Evolutionary conservation across 371 early-diverging fungal genomes (phyloP).

Genomic region (Rhizopus arrhizus): DNA sequence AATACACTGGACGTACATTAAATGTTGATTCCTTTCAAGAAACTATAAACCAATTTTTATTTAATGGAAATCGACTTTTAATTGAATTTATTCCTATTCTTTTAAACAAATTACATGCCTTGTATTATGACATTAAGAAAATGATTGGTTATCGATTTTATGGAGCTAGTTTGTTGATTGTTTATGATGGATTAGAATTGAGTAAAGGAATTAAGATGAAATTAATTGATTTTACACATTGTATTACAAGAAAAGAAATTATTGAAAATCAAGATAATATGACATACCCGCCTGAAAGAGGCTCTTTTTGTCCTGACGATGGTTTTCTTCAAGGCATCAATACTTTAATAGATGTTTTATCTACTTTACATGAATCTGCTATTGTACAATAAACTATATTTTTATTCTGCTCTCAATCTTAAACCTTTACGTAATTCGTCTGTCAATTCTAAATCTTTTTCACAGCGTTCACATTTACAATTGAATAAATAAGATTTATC

Average conservation of each 20-base stretch:
- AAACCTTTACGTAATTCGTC: constrained; percentile 51
- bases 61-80: constrained; percentile 66
- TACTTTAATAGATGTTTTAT: constrained; percentile 63
- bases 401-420: constrained; percentile 45
- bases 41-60: constrained; percentile 74
- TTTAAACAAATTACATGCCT: constrained; percentile 63
- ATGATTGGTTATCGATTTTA: constrained; percentile 88
- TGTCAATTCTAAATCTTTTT: constrained; percentile 50
- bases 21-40: constrained; percentile 72
- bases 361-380: constrained; percentile 40
- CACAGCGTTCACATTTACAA: constrained; percentile 65
- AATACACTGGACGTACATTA: constrained; percentile 87
- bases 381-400: neutral
- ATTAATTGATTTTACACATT: constrained; percentile 92
- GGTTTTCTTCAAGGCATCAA: constrained; percentile 70
- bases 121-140: constrained; percentile 66
- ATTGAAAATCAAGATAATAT: constrained; percentile 25
- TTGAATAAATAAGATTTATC: constrained; percentile 62
- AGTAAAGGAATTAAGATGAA: constrained; percentile 58
- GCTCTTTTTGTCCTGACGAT: constrained; percentile 61
- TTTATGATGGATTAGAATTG: constrained; percentile 32
- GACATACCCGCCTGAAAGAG: constrained; percentile 60
- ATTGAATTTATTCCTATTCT: constrained; percentile 76
- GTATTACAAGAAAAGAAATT: constrained; percentile 39
- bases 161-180: constrained; percentile 74